phyloP scores from a whole-genome alignment of 495 filamentous ascomycete species.

The Hyaloscypha hepaticicola region DNA sequence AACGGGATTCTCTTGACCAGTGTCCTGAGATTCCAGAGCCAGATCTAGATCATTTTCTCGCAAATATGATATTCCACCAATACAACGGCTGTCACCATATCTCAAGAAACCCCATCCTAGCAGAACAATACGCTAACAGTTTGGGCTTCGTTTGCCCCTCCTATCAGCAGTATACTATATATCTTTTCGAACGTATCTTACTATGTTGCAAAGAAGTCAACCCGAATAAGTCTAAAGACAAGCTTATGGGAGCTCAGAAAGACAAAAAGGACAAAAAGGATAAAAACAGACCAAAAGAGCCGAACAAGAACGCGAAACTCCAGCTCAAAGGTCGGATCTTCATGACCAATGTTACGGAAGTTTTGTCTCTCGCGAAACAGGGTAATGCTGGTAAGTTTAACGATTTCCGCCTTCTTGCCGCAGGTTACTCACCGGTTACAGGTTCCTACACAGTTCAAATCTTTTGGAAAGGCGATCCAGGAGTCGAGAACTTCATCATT shows the following conservation, averaged over 20 bases:
- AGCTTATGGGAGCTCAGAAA: conserved; percentile 64
- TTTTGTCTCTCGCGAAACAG: conserved; percentile 76
- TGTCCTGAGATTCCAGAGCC: conserved; percentile 1
- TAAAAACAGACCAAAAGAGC: conserved; percentile 67
- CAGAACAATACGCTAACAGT: conserved; percentile 23
- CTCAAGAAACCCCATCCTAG: conserved; percentile 13
- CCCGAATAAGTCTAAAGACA: conserved; percentile 73
- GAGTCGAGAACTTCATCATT: conserved; percentile 95
- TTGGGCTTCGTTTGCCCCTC: conserved; percentile 26
- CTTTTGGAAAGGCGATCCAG: conserved; percentile 96
- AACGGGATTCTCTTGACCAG: conserved; percentile 10
- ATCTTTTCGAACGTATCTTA: conserved; percentile 92
- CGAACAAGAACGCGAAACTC: conserved; percentile 70
- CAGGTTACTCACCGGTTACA: conserved; percentile 38
- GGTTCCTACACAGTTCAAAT: conserved; percentile 94
- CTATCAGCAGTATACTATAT: conserved; percentile 82
- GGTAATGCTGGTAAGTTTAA: conserved; percentile 50
- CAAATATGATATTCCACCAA: conserved; percentile 24
- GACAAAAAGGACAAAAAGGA: conserved; percentile 67
- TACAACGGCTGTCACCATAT: conserved; percentile 1
- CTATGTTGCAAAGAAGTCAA: conserved; percentile 96
- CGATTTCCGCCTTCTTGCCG: neutral
- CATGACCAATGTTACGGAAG: conserved; percentile 98
- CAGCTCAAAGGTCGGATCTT: conserved; percentile 97
- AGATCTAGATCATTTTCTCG: conserved; percentile 3